phyloP scores from a whole-genome alignment of 768 basidiomycete species.

The Austroboletus festivus region DNA sequence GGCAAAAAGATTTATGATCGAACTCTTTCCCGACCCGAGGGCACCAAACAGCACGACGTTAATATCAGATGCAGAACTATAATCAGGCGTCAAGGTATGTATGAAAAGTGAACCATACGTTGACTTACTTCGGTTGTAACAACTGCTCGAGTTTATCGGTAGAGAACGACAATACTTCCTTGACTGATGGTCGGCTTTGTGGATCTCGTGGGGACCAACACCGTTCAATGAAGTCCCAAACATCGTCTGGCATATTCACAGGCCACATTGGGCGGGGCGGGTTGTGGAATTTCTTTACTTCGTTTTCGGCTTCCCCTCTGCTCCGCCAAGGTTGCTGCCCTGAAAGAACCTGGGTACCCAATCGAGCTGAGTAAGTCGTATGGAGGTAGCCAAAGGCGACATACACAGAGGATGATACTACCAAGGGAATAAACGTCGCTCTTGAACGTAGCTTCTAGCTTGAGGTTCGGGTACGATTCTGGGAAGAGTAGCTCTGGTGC shows the following conservation, averaged over 20 bases:
- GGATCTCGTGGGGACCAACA: conserved; percentile 6
- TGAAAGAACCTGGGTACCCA: not conserved
- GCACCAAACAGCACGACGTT: conserved; percentile 17
- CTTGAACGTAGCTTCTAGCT: no score
- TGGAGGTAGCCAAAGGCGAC: no score
- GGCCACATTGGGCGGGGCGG: conserved; percentile 2
- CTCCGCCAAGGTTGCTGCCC: not conserved
- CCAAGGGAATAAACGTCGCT: no score
- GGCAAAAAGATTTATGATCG: conserved; percentile 18
- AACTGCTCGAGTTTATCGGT: not conserved
- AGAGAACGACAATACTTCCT: not conserved
- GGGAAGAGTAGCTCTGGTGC: no score
- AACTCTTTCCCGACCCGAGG: conserved; percentile 19
- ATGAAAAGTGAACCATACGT: not conserved
- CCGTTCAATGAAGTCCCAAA: conserved; percentile 1
- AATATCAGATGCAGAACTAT: not conserved
- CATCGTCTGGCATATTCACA: not conserved
- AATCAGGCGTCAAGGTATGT: not conserved
- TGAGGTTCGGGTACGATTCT: no score
- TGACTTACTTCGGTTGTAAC: not conserved
- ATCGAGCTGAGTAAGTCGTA: not conserved
- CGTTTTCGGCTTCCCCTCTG: not conserved
- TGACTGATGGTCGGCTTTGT: not conserved
- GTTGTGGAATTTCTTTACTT: not conserved
- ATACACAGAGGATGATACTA: no score